Evolutionary conservation across 768 basidiomycete species (phyloP), one percentile per base, ranked within the genome.

Genomic region (Agaricus blazei): DNA sequence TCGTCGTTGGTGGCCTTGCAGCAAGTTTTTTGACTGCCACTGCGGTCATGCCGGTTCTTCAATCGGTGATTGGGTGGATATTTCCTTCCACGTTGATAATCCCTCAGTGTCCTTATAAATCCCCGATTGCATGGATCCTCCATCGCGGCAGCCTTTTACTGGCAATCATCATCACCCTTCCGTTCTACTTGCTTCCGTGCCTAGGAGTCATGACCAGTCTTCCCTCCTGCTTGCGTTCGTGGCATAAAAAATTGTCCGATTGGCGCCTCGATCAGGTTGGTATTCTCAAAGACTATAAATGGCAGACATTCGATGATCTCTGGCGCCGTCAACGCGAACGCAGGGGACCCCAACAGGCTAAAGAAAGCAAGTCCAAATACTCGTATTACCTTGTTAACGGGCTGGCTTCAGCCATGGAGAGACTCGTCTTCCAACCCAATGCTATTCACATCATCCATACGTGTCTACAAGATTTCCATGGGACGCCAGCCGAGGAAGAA

Each of bases 81-180:
- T 15, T 48, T 26, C 53, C 53, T 9, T 38, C 7, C 28, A 54
- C 45, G 3, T 19, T 48, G 27, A 46, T 24, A 23, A 24, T 54
- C 19, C 28, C 53, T 26, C 53, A 54, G 36, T 54, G 53, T 23
- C 53, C 53, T 19, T 54, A 48, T 29, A 54, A 54, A 48, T 54
- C 53, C 9, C 53, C 53, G 3, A 28, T 48, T 3, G 48, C 53
- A 12, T 54, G 53, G 53, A 45, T 54, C 44, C 24, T 48, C 2
- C 53, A 54, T 19, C 53, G 46, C 14, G 27, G n/a, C 38, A 26
- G 26, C 9, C 36, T 54, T 27, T 24, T 48, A 26, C 36, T 54
- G n/a, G 23, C 53, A n/a, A 14, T 54, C 34, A 27, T 54, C 19
- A 3, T 46, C 7, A 54, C 26, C 15, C 9, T 46, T 24, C 52